These are phyloP conservation scores for Aphanocladium album DNA, from an alignment of 2,329 filamentous ascomycete genomes.

Conservation along the genomic window DNA sequence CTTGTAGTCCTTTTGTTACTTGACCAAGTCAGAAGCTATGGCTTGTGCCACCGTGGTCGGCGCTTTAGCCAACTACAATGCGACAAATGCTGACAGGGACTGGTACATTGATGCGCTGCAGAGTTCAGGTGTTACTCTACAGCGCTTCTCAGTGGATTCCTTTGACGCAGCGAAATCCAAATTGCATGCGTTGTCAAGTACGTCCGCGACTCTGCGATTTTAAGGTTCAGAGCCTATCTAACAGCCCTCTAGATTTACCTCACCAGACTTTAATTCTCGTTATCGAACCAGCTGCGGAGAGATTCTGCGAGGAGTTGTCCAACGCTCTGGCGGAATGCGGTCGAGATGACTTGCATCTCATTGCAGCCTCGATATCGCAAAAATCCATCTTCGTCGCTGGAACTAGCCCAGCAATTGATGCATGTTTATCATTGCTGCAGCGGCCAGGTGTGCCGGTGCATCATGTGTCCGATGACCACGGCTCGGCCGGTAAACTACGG, in stretches of 20 bases:
- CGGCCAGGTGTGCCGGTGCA: background rate
- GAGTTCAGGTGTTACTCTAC: background rate
- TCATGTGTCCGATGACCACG: background rate
- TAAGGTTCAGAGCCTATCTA: background rate
- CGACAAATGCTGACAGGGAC: background rate
- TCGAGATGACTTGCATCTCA: background rate
- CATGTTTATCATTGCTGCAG: background rate
- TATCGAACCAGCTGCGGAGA: background rate
- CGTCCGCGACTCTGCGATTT: background rate
- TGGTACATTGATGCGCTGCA: background rate
- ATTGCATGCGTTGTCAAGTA: background rate
- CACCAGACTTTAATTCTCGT: background rate
- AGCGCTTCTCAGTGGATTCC: background rate
- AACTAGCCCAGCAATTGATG: background rate
- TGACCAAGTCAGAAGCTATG: background rate
- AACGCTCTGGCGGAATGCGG: background rate
- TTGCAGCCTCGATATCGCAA: background rate
- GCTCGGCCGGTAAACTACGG: slow-evolving; percentile 36
- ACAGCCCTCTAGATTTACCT: background rate
- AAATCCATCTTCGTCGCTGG: slow-evolving; percentile 1
- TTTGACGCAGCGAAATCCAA: background rate
- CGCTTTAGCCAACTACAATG: background rate
- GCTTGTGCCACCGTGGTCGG: background rate
- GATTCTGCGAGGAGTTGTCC: background rate
- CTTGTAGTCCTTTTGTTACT: background rate